Percentiles rank a stretch among this genome's conserved stretches.
phyloP scores from a whole-genome alignment of 2,329 filamentous ascomycete genomes.

The Pseudogymnoascus verrucosus region DNA sequence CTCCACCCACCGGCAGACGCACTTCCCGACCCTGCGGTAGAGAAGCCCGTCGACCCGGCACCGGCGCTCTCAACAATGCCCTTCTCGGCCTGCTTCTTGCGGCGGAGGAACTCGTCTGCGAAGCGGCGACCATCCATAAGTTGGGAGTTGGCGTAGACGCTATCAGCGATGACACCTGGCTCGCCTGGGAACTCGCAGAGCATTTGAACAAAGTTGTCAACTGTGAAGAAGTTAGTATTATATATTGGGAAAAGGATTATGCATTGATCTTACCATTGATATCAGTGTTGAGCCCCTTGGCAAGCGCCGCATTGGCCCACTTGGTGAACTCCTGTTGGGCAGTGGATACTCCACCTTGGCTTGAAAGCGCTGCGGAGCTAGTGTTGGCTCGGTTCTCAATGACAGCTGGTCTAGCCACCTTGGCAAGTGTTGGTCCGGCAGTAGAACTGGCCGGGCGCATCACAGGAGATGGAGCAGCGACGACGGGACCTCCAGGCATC shows the following conservation, averaged over 20 bases:
- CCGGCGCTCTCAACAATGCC: constrained; percentile 67
- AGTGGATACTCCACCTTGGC: constrained; percentile 25
- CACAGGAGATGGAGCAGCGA: constrained; percentile 35
- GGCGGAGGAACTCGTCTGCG: constrained; percentile 86
- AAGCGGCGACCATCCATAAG: constrained; percentile 92
- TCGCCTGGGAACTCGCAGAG: constrained; percentile 72
- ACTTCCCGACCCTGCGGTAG: constrained; percentile 34
- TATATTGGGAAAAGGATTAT: not conserved
- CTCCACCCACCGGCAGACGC: constrained; percentile 69
- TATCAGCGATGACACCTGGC: constrained; percentile 75
- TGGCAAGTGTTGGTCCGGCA: constrained; percentile 32
- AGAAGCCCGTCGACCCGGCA: constrained; percentile 38
- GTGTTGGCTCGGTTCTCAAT: constrained; percentile 35
- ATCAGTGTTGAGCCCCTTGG: constrained; percentile 60
- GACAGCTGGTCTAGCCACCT: constrained; percentile 43
- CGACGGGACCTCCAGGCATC: constrained; percentile 52
- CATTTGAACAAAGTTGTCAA: constrained; percentile 68
- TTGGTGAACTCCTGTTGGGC: constrained; percentile 91
- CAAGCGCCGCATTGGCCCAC: constrained; percentile 76
- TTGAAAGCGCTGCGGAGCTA: constrained; percentile 35
- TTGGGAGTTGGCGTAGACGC: constrained; percentile 76
- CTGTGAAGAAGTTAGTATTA: constrained; percentile 12
- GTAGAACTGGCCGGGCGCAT: constrained; percentile 29
- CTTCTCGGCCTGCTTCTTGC: constrained; percentile 87
- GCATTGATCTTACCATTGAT: constrained; percentile 52